Base-by-base conservation (phyloP, 257 asterid genomes). In the Henckelia pumila region DNA sequence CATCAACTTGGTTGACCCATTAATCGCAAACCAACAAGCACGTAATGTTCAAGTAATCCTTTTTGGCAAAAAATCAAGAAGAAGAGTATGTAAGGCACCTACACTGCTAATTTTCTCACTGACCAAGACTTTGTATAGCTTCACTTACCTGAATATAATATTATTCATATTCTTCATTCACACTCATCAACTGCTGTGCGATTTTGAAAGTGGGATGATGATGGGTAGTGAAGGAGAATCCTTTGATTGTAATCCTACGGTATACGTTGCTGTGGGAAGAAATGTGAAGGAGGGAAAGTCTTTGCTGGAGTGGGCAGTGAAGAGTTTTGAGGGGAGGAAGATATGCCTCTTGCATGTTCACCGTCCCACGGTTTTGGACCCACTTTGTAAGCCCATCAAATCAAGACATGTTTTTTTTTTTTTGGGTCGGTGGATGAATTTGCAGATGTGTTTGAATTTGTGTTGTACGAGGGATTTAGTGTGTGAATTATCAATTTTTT, bases 291-390 rank as follows among this genome's bases (percentile, higher is more conserved):
- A 84, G 59, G 95, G 96, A 0, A 89, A 87, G 73, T 78, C 87
- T 67, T 20, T 80, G 75, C 76, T 89, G 56, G 73, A 69, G 13
- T 92, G 95, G 96, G 87, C 88, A 14, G 61, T 77, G 66, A 75
- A 75, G 64, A 84, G 71, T 63, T 87, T 84, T 71, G 67, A 81
- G 63, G 86, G 86, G 63, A 80, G 73, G 50, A 70, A 61, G 44
- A 73, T 89, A 53, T 80, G 88, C 78, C 83, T 92, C 75, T 80
- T 89, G 44, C 92, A 92, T 75, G 92, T 89, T 83, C 95, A 92
- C 78, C 96, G 72, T 71, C 88, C 95, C 64, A 59, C 78, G 70
- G 81, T 49, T 56, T 76, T 78, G 21, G 72, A 73, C 59, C 81
- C 89, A 2, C 80, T 79, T 72, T 57, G 95, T 85, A 80, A 79